Base-by-base conservation (phyloP, 805 yeast genomes). In the Ogataea pignaliae region DNA sequence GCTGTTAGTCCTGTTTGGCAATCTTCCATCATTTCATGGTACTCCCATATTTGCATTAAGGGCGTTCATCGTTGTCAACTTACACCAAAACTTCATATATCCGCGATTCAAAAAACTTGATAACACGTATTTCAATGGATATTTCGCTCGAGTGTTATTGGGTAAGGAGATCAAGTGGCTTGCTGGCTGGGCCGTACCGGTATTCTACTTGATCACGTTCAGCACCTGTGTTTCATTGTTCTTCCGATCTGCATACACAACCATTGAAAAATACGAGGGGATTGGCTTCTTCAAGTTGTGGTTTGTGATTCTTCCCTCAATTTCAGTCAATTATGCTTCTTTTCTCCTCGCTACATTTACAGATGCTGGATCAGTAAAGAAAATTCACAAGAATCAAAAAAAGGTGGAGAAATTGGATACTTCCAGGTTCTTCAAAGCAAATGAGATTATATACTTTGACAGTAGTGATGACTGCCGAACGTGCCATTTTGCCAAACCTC, bases 401-500 rank as follows among this genome's bases (percentile, higher is more conserved):
- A 13, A 37, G 54, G 51, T 26, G 4, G 29, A 16, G 37, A 35
- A 5, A 48, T 50, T 7, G 21, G 45, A 17, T n/a, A 33, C 3
- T 43, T 45, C 16, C 33, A 18, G 15, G 15, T 18, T 16, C 12
- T 72, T 67, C 46, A 60, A 61, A 3, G 59, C 62, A 43, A 72
- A 78, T 54, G 64, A 66, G 14, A 48, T 77, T 36, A 71, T 76
- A 30, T 78, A 66, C 55, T 71, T 66, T 43, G 48, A 56, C 16
- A 57, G 56, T 29, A 61, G 56, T 21, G 39, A 30, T 3, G 14
- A 44, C 14, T 74, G 79, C 52, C 21, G 57, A 11, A 75, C 83
- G 1, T 88, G 96, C 55, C 60, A 74, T 10, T 65, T 75, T 35
- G 79, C 86, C 80, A 69, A 90, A 48, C 79, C 86, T 12, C 88